phyloP scores from a whole-genome alignment of 2,329 filamentous ascomycete species.

The Verticillium tricorpus region DNA sequence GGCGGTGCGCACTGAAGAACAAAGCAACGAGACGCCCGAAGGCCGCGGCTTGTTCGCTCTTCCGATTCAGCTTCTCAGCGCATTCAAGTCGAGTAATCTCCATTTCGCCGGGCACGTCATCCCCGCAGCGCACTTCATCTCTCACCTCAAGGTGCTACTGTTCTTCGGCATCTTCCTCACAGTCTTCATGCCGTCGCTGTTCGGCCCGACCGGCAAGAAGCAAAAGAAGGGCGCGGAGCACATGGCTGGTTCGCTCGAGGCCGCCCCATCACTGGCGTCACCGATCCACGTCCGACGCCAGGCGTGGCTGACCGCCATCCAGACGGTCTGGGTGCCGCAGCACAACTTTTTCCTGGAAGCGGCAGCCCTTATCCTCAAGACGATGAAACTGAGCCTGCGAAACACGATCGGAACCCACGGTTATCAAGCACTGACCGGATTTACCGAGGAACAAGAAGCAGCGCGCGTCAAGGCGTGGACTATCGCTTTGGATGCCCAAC shows the following conservation, averaged over 20 bases:
- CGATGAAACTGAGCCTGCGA: constrained; percentile 73
- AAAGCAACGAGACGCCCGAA: constrained; percentile 57
- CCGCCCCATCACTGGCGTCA: constrained; percentile 69
- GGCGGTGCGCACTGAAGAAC: constrained; percentile 64
- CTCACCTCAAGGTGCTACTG: constrained; percentile 48
- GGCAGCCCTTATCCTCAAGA: constrained; percentile 74
- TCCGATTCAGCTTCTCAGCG: constrained; percentile 54
- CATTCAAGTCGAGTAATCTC: constrained; percentile 44
- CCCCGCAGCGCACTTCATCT: constrained; percentile 37
- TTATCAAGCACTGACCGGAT: constrained; percentile 75
- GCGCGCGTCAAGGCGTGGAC: constrained; percentile 88
- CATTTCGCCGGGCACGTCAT: constrained; percentile 50
- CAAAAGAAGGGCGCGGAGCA: constrained; percentile 42
- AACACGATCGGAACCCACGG: constrained; percentile 71
- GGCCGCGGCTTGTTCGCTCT: constrained; percentile 64
- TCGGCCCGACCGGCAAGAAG: constrained; percentile 40
- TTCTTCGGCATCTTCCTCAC: constrained; percentile 51
- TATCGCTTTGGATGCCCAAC: constrained; percentile 87
- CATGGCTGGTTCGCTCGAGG: constrained; percentile 32
- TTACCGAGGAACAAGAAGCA: constrained; percentile 78
- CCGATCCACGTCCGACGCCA: constrained; percentile 81
- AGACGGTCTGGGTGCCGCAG: constrained; percentile 85
- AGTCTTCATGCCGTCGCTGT: constrained; percentile 50
- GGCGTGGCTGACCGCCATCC: constrained; percentile 89
- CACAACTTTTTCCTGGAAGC: constrained; percentile 85